Base-by-base conservation (phyloP, 495 filamentous ascomycete species). In the Cladorrhinum samala region DNA sequence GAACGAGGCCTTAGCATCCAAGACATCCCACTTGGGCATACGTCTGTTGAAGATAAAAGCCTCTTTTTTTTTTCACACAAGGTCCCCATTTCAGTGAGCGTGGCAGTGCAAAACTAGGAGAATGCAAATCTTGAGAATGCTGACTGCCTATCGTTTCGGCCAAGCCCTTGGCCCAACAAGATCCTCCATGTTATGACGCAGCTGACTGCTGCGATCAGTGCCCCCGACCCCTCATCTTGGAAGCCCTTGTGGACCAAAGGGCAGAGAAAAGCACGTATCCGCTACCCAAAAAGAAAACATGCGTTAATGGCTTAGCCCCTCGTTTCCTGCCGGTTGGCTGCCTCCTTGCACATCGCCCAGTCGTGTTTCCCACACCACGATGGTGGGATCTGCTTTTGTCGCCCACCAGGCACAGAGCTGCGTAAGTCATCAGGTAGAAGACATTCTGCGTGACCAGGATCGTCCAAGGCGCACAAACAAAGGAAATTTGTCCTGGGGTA, bases 381-480 rank as follows among this genome's bases (percentile, higher is more conserved):
- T n/a, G n/a, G n/a, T n/a, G n/a, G n/a, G n/a, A n/a, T n/a, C n/a
- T n/a, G n/a, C n/a, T n/a, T n/a, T n/a, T n/a, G n/a, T n/a, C n/a
- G n/a, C n/a, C n/a, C n/a, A n/a, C n/a, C n/a, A n/a, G n/a, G n/a
- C n/a, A n/a, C n/a, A n/a, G n/a, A n/a, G n/a, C n/a, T n/a, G n/a
- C n/a, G n/a, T 16, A 54, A n/a, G 37, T 11, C 24, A 36, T 27
- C 19, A 39, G 20, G 25, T 24, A 3, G 54, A 30, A 8, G 62
- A 62, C 41, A 57, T 52, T 11, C 59, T 53, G 0, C 62, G 56
- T 6, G 62, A 60, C 48, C 54, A 65, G 0, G 62, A 59, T 9
- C 62, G 59, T 1, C 59, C 54, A 18, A 62, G 51, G 20, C 59
- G 53, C 21, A 49, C 19, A 3, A 65, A 36, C 16, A 62, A 48